These are phyloP conservation scores for Mrakia blollopis DNA, from an alignment of 768 basidiomycete species.

Conservation along the genomic window DNA sequence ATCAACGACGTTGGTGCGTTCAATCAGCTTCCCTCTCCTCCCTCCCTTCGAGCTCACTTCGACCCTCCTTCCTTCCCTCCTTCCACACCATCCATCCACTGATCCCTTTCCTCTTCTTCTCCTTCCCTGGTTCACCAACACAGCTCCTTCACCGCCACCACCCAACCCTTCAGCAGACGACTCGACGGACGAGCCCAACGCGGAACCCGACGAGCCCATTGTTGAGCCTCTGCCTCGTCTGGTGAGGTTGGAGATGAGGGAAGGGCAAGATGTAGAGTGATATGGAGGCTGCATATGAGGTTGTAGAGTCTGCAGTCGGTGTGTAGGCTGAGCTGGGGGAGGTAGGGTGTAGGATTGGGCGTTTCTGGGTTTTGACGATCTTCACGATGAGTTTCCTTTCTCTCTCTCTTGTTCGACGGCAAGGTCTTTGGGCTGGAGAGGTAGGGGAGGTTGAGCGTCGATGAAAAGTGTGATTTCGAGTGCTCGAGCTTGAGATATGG, in stretches of 20 bases:
- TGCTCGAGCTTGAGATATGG: too few species aligned
- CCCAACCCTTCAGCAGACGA: background rate
- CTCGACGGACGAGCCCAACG: background rate
- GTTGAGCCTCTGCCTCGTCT: conserved; percentile 4
- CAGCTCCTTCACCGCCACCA: background rate
- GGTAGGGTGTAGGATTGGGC: background rate
- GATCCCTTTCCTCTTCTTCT: background rate
- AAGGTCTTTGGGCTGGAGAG: background rate
- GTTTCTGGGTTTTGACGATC: background rate
- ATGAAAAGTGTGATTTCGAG: too few species aligned
- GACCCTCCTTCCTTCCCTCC: background rate
- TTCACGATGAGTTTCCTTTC: background rate
- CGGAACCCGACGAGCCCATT: background rate
- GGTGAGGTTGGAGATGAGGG: conserved; percentile 18
- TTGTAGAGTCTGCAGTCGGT: background rate
- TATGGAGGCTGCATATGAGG: background rate
- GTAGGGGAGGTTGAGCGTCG: background rate
- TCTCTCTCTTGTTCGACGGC: background rate
- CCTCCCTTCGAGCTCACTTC: background rate
- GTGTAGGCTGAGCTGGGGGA: background rate
- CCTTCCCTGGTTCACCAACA: background rate
- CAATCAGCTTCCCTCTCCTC: background rate
- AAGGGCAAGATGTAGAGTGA: background rate
- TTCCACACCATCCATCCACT: background rate
- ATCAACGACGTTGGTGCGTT: conserved; percentile 24